Percentiles rank a stretch among this genome's conserved stretches.
phyloP scores from a whole-genome alignment of 495 filamentous ascomycete genomes.

The Aspergillus carlsbadensis region DNA sequence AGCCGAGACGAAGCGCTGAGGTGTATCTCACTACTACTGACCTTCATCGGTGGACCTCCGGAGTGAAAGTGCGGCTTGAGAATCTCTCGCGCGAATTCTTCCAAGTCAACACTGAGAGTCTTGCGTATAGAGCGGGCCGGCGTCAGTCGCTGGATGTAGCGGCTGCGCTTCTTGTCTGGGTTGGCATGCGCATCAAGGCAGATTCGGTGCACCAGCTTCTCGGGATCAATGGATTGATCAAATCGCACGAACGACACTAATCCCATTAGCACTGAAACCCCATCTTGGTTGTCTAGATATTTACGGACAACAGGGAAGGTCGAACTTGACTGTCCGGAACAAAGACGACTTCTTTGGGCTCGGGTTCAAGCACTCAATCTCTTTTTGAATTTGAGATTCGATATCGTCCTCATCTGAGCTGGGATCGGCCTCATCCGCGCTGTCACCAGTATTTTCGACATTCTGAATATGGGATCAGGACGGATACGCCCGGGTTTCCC shows the following conservation, averaged over 20 bases:
- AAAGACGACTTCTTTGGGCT: conserved; percentile 41
- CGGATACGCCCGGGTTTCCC: background rate
- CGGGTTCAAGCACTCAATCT: conserved; percentile 65
- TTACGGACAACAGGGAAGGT: conserved; percentile 71
- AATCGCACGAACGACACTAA: conserved; percentile 44
- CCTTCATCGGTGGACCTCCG: conserved; percentile 46
- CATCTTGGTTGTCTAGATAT: conserved; percentile 59
- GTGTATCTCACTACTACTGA: conserved; percentile 24
- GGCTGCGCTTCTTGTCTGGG: conserved; percentile 57
- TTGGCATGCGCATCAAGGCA: conserved; percentile 61
- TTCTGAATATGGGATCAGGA: background rate
- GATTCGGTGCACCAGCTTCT: conserved; percentile 72
- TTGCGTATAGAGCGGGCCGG: conserved; percentile 75
- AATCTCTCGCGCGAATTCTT: conserved; percentile 68
- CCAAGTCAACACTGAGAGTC: conserved; percentile 73
- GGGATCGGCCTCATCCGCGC: conserved; percentile 36
- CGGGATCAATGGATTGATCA: conserved; percentile 71
- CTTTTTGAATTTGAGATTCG: conserved; percentile 77
- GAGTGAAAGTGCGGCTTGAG: conserved; percentile 72
- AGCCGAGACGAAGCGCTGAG: background rate
- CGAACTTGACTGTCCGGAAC: conserved; percentile 65
- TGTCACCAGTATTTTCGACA: conserved; percentile 27
- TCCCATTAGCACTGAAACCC: conserved; percentile 20
- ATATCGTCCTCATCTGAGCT: conserved; percentile 62
- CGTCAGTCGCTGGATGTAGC: conserved; percentile 82